phyloP scores from a whole-genome alignment of 108 stramenopile species.

The Hondaea fermentalgiana region DNA sequence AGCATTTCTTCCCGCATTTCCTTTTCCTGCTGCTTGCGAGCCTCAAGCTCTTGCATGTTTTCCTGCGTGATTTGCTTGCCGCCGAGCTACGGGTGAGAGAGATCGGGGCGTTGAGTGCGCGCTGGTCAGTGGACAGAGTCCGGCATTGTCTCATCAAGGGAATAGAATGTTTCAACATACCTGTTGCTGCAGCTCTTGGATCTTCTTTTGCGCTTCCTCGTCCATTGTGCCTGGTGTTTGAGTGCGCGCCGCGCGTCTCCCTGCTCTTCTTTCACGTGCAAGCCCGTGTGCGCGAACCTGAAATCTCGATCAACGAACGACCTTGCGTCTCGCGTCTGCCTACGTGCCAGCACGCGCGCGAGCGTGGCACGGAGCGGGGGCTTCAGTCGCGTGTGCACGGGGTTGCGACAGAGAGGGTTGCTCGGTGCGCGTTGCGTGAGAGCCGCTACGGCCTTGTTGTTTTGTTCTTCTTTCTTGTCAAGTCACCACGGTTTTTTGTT shows the following conservation, averaged over 20 bases:
- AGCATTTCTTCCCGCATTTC: not conserved
- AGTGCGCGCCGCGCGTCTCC: not conserved
- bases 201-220: not conserved
- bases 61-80: conserved; percentile 5
- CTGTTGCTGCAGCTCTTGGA: conserved; percentile 12
- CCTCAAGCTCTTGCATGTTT: not conserved
- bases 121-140: not conserved
- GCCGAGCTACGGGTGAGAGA: not conserved
- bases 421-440: too few relatives aligned
- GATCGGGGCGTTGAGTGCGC: not conserved
- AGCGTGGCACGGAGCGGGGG: too few relatives aligned
- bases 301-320: not conserved
- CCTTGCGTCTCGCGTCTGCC: too few relatives aligned
- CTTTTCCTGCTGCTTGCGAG: conserved; percentile 7
- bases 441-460: too few relatives aligned
- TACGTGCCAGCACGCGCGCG: too few relatives aligned
- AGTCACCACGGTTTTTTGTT: too few relatives aligned
- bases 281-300: not conserved
- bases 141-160: not conserved
- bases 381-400: too few relatives aligned
- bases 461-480: too few relatives aligned
- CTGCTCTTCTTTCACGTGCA: not conserved
- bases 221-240: not conserved
- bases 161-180: not conserved
- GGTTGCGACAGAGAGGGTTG: too few relatives aligned